A percentile compares a stretch with the other conserved stretches of the same genome.
These are phyloP conservation scores for Mollisiaceae sp. DNA, from an alignment of 2,329 filamentous ascomycete species.

Conservation along the genomic window DNA sequence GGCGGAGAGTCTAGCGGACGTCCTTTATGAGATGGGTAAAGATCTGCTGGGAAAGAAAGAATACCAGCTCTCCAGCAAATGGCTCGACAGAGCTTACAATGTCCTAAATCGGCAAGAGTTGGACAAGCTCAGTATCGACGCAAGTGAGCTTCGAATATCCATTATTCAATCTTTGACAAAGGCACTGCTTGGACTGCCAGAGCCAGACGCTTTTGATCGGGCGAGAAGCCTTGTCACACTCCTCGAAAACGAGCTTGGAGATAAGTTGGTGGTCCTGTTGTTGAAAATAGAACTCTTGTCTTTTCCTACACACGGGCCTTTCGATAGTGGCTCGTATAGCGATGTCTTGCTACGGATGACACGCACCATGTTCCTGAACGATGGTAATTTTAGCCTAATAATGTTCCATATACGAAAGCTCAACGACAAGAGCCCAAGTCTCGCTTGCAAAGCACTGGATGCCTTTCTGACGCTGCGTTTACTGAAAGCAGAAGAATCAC, in stretches of 20 bases:
- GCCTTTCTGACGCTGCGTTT: slow-evolving; percentile 66
- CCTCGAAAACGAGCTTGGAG: slow-evolving; percentile 67
- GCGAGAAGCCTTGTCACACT: slow-evolving; percentile 62
- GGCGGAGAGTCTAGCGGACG: slow-evolving; percentile 67
- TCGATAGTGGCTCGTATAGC: slow-evolving; percentile 55
- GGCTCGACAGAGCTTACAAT: slow-evolving; percentile 73
- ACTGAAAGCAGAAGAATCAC: slow-evolving; percentile 50
- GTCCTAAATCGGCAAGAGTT: slow-evolving; percentile 60
- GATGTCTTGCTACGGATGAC: slow-evolving; percentile 67
- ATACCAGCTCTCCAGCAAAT: slow-evolving; percentile 63
- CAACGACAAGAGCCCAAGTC: slow-evolving; percentile 55
- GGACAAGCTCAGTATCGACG: slow-evolving; percentile 61
- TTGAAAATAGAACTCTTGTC: slow-evolving; percentile 72
- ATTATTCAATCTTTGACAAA: slow-evolving; percentile 69
- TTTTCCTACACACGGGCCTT: slow-evolving; percentile 50
- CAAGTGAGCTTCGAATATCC: slow-evolving; percentile 66
- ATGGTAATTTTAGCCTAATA: slow-evolving; percentile 68
- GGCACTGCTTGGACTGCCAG: slow-evolving; percentile 55
- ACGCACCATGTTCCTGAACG: slow-evolving; percentile 61
- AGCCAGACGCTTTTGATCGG: slow-evolving; percentile 51
- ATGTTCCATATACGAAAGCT: slow-evolving; percentile 72
- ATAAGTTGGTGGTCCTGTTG: slow-evolving; percentile 68
- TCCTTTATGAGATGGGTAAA: slow-evolving; percentile 75
- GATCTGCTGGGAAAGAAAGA: slow-evolving; percentile 58
- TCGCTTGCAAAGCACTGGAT: slow-evolving; percentile 61